These are phyloP conservation scores for Mallotus repandus DNA, from an alignment of 441 rosid genomes.

Conservation along the genomic window DNA sequence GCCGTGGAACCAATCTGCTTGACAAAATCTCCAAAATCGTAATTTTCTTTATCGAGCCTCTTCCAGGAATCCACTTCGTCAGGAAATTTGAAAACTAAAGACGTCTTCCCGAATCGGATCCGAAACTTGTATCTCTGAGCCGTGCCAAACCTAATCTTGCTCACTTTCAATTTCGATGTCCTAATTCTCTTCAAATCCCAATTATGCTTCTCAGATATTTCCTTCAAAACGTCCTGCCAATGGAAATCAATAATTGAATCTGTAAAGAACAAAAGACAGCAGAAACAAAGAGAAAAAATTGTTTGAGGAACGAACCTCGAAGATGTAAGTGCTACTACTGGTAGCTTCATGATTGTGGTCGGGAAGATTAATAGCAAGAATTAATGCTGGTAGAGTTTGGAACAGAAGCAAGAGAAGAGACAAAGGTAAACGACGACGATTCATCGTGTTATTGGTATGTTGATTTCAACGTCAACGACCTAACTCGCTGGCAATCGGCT, in stretches of 20 bases:
- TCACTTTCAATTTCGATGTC: conserved; percentile 41
- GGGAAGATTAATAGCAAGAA: conserved; percentile 29
- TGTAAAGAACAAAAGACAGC: too few relatives aligned
- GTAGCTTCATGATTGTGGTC: conserved; percentile 8
- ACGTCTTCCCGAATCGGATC: conserved; percentile 56
- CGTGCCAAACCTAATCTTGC: conserved; percentile 44
- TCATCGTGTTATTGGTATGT: background rate
- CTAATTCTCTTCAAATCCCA: conserved; percentile 50
- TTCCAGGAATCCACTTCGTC: conserved; percentile 54
- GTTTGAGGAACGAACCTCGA: conserved; percentile 41
- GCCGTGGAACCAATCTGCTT: conserved; percentile 36
- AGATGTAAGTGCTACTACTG: conserved; percentile 26
- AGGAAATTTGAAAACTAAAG: conserved; percentile 47
- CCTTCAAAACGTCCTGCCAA: conserved; percentile 62
- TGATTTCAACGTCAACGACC: background rate
- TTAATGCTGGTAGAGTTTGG: conserved; percentile 13
- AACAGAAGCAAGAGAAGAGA: conserved; percentile 25
- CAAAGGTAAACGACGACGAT: conserved; percentile 13
- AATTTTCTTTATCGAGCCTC: conserved; percentile 25
- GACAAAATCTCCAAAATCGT: conserved; percentile 40
- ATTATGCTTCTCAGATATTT: conserved; percentile 47
- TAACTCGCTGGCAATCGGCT: background rate
- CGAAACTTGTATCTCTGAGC: conserved; percentile 57
- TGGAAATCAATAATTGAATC: background rate
- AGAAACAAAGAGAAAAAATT: background rate